phyloP scores from a whole-genome alignment of 164 flowering plant species.

The Vitis amurensis region DNA sequence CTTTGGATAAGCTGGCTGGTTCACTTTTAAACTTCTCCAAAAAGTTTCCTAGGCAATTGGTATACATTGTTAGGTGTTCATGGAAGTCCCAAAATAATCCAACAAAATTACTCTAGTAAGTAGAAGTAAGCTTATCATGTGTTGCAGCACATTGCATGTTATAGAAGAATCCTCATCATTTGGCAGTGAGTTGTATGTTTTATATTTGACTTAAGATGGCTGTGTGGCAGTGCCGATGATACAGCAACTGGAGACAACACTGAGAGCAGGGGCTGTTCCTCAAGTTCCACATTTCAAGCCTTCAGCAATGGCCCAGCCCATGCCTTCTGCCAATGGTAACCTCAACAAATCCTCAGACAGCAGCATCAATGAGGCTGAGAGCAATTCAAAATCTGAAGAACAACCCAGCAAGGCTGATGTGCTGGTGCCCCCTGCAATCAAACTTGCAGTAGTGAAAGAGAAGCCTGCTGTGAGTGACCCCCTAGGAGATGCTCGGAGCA shows the following conservation, averaged over 20 bases:
- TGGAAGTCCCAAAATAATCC: no score
- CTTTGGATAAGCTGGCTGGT: no score
- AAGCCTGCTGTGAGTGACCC: constrained; percentile 34
- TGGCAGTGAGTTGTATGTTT: no score
- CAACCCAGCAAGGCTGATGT: neutral
- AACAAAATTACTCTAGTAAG: no score
- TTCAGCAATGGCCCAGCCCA: constrained; percentile 27
- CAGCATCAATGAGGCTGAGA: neutral
- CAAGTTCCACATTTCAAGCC: constrained; percentile 86
- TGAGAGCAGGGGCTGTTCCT: constrained; percentile 79
- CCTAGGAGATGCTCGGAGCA: constrained; percentile 71
- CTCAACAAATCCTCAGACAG: constrained; percentile 9
- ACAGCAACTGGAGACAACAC: constrained; percentile 74
- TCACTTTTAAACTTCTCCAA: no score
- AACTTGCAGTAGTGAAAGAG: constrained; percentile 20
- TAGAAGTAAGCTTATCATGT: no score
- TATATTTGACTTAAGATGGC: no score
- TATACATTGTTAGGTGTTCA: no score
- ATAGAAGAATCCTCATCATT: no score
- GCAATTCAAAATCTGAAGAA: constrained; percentile 10
- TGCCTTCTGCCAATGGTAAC: neutral
- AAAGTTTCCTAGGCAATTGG: no score
- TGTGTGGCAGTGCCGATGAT: constrained; percentile 95
- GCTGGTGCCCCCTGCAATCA: constrained; percentile 20
- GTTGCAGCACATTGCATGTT: no score